These are phyloP conservation scores for Aspergillaceae sp. DNA, from an alignment of 2,329 filamentous ascomycete genomes.

Conservation along the genomic window DNA sequence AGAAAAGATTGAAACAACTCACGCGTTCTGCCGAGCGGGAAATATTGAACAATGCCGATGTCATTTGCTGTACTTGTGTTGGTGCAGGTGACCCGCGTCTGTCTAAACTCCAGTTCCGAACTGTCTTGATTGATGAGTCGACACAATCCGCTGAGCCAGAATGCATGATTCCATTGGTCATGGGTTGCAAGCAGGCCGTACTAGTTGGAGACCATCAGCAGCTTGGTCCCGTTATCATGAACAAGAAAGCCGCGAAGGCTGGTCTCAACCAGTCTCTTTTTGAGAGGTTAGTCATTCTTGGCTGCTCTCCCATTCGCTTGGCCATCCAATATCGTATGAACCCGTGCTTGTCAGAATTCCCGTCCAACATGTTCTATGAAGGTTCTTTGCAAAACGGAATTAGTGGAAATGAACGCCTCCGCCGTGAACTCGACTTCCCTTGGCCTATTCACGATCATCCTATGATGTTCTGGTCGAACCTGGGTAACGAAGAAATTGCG, in stretches of 20 bases:
- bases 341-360: slow-evolving; percentile 91
- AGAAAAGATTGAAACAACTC: slow-evolving; percentile 97
- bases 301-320: slow-evolving; percentile 79
- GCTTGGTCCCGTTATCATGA: slow-evolving; percentile 97
- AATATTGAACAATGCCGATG: slow-evolving; percentile 89
- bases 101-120: slow-evolving; percentile 95
- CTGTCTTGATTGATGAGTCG: slow-evolving; percentile 94
- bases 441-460: slow-evolving; percentile 91
- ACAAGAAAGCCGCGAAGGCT: slow-evolving; percentile 98
- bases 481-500: slow-evolving; percentile 96
- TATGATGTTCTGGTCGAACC: slow-evolving; percentile 99
- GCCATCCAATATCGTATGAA: slow-evolving; percentile 99
- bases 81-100: slow-evolving; percentile 92
- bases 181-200: slow-evolving; percentile 98
- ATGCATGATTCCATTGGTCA: slow-evolving; percentile 94
- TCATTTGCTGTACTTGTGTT: slow-evolving; percentile 98
- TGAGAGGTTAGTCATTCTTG: slow-evolving; percentile 88
- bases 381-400: slow-evolving; percentile 95
- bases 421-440: slow-evolving; percentile 92
- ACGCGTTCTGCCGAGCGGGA: slow-evolving; percentile 90
- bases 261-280: slow-evolving; percentile 98
- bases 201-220: slow-evolving; percentile 97
- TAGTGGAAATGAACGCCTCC: slow-evolving; percentile 76
- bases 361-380: slow-evolving; percentile 99
- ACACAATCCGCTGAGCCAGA: slow-evolving; percentile 97